Conservation (phyloP, 306 rosid genomes). For the Cyamopsis tetragonoloba region DNA sequence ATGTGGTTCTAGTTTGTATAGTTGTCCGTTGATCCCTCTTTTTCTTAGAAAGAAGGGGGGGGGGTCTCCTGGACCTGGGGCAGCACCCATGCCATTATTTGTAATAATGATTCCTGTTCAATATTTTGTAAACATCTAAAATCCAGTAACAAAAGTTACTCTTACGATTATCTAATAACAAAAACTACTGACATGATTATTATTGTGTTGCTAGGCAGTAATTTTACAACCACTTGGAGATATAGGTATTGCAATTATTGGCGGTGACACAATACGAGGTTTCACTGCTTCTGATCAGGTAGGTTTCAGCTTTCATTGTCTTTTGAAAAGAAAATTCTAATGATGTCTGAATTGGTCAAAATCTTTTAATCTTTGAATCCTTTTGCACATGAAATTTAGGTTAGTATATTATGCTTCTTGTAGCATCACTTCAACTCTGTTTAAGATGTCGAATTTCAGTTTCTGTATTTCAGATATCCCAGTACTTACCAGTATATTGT, state of each 20-base stretch:
- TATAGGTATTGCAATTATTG: conserved; percentile 77
- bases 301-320: not conserved
- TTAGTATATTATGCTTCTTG: not conserved
- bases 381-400: not conserved
- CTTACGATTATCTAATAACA: not conserved
- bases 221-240: conserved; percentile 97
- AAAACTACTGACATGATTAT: conserved; percentile 6
- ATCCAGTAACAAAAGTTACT: not conserved
- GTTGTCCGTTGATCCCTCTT: not conserved
- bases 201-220: conserved; percentile 64
- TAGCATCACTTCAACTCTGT: not conserved
- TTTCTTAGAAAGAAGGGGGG: not conserved
- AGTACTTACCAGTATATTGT: not conserved
- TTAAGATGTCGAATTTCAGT: conserved; percentile 4
- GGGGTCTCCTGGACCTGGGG: not conserved
- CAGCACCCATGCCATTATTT: not conserved
- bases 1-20: not conserved
- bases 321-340: not conserved
- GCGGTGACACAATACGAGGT: conserved; percentile 91
- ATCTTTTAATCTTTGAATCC: not conserved
- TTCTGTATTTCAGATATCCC: not conserved
- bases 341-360: not conserved
- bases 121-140: not conserved
- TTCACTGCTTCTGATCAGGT: conserved; percentile 88
- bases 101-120: not conserved